Evolutionary conservation across 2,329 filamentous ascomycete genomes (phyloP), one percentile per base, ranked within the genome.

Genomic region (Trichoderma harzianum): DNA sequence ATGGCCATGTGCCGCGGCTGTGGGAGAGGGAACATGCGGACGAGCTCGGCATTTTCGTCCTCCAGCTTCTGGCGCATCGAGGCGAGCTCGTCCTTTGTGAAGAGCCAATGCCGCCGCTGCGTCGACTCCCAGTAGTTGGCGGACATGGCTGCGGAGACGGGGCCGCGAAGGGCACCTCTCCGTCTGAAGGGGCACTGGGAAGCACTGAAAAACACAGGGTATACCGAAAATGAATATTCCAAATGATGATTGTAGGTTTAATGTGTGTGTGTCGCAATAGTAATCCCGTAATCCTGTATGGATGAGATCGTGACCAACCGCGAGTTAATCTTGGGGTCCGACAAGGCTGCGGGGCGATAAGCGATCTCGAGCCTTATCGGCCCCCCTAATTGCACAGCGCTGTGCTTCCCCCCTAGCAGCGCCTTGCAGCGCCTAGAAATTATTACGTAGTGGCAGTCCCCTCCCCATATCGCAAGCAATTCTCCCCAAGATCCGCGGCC

Each of bases 71-170:
- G 89, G 71, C 95, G 91, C 80, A 93, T 89, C 67, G 91, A 87
- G 16, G 89, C 88, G 68, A 99, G 87, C 79, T 95, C 90, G 74
- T 94, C 90, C 78, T 93, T 92, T 61, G 93, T 91, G 82, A 97
- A 97, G 71, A 93, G 92, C 96, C 96, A 99, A 84, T 93, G 89
- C 76, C 90, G 92, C 76, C 92, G 89, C 83, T 99, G 96, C 30
- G 94, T 96, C 70, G 96, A 98, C 75, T 94, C 92, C 95, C 95
- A 99, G 84, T 95, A 99, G 83, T 95, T 98, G 79, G 95, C 93
- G 39, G 95, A 93, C 95, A 98, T 98, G 68, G 72, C 77, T 66
- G 73, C 63, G 73, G 65, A 69, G 69, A 71, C 34, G 55, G 69
- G n/a, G 71, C 68, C 68, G 24, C 62, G 36, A 51, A 43, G 63